Base-by-base conservation (phyloP, 805 yeast genomes). In the Nakazawaea ambrosiae region DNA sequence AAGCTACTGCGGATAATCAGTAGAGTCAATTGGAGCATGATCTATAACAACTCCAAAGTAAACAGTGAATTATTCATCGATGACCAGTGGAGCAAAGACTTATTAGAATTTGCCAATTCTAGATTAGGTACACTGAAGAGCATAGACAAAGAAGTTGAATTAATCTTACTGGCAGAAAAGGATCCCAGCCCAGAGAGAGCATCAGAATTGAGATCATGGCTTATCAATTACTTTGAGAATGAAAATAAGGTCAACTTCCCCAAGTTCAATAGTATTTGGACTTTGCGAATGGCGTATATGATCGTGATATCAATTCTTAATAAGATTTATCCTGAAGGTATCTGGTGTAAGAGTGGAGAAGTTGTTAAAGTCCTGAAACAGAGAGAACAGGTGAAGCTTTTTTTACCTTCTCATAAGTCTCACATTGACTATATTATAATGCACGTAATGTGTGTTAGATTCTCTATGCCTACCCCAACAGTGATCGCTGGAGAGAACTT, bases 401-500 rank as follows among this genome's bases (percentile, higher is more conserved):
- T 67, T 41, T 58, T 75, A 40, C 82, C 83, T 3, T 73, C 77
- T 46, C 83, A 76, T 54, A 73, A 74, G 50, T 70, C 79, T 9
- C 83, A 76, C 49, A 59, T 75, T 28, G 83, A 76, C 53, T 76
- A 76, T 50, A 73, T 76, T 35, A 68, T 76, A 37, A 49, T 77
- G 34, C 81, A 76, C 46, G 61, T 74, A 37, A 57, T 74, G 23
- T 62, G 74, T 42, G 64, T 73, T 45, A 57, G 81, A 24, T 64
- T 75, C 45, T 75, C 73, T 20, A 52, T 76, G 38, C 61, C 79
- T 3, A 53, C 66, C 9, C 83, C 83, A 1, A 55, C 68, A 4
- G 79, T 76, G 5, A 71, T 76, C 26, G 82, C 83, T 1, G 83
- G 83, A n/a, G 81, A 76, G 34, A 76, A 76, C 50, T 65, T 76